These are phyloP conservation scores for Phytophthora hybrid DNA, from an alignment of 352 stramenopile genomes.

Conservation along the genomic window DNA sequence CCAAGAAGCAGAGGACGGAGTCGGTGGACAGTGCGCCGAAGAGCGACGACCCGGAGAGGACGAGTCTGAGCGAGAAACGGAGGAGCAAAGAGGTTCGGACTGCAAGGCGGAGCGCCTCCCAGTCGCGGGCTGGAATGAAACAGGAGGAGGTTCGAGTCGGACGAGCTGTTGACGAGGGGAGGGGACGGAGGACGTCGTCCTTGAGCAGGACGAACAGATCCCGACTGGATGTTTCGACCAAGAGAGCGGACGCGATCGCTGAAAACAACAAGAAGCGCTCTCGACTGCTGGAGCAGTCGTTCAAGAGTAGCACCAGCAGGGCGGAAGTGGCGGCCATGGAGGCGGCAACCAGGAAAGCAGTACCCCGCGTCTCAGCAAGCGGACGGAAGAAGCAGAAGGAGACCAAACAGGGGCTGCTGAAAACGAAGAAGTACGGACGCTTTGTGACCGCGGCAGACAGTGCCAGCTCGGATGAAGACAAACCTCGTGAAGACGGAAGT, in stretches of 20 bases:
- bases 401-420: constrained; percentile 33
- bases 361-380: not conserved
- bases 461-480: constrained; percentile 22
- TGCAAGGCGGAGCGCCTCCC: constrained; percentile 3
- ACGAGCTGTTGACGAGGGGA: constrained; percentile 18
- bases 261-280: constrained; percentile 50
- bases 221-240: constrained; percentile 4
- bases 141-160: constrained; percentile 35
- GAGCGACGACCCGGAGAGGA: constrained; percentile 25
- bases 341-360: constrained; percentile 6
- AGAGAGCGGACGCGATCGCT: constrained; percentile 29
- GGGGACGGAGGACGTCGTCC: constrained; percentile 7
- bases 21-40: constrained; percentile 4
- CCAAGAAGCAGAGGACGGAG: constrained; percentile 32
- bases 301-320: constrained; percentile 26
- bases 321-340: constrained; percentile 22
- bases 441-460: constrained; percentile 36
- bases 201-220: constrained; percentile 11
- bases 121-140: constrained; percentile 18
- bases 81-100: not conserved
- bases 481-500: not conserved
- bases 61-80: constrained; percentile 14
- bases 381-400: constrained; percentile 14
- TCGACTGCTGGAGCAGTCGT: constrained; percentile 30
- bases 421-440: constrained; percentile 52